A percentile compares a stretch with the other conserved stretches of the same genome.
phyloP scores from a whole-genome alignment of 1,284 basidiomycete genomes.

The Amylostereum areolatum region DNA sequence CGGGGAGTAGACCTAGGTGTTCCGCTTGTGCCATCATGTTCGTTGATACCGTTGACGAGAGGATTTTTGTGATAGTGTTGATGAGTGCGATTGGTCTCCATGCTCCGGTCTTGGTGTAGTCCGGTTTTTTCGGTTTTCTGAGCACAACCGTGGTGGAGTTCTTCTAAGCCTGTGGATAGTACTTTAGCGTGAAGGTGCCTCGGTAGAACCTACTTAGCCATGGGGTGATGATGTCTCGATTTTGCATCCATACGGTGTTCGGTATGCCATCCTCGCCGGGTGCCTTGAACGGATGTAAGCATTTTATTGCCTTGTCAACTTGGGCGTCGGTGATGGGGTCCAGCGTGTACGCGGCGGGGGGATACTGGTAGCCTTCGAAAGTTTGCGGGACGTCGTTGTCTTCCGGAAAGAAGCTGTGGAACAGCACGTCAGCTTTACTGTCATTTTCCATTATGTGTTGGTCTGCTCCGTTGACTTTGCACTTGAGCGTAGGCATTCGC shows the following conservation, averaged over 20 bases:
- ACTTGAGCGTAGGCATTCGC: conserved; percentile 25
- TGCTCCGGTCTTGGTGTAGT: conserved; percentile 28
- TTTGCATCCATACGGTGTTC: conserved; percentile 27
- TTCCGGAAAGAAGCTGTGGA: conserved; percentile 25
- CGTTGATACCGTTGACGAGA: conserved; percentile 21
- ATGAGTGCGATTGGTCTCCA: conserved; percentile 36
- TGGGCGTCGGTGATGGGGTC: no score
- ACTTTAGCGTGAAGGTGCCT: conserved; percentile 18
- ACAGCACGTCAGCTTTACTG: conserved; percentile 22
- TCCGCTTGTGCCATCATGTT: conserved; percentile 17
- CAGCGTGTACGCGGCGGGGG: no score
- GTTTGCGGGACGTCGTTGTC: conserved; percentile 6
- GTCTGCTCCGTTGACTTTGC: no score
- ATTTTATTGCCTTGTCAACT: no score
- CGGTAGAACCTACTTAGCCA: conserved; percentile 24
- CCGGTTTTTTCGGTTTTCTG: conserved; percentile 29
- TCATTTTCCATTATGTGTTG: no score
- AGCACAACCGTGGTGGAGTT: conserved; percentile 27
- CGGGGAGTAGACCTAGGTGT: conserved; percentile 16
- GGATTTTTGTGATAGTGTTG: conserved; percentile 28
- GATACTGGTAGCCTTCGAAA: conserved; percentile 12
- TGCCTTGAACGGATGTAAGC: conserved; percentile 27
- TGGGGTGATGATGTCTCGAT: conserved; percentile 18
- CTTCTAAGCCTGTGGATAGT: conserved; percentile 28
- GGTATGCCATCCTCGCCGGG: conserved; percentile 28